Base-by-base conservation (phyloP, 345 rosid species). In the Theobroma cacao region DNA sequence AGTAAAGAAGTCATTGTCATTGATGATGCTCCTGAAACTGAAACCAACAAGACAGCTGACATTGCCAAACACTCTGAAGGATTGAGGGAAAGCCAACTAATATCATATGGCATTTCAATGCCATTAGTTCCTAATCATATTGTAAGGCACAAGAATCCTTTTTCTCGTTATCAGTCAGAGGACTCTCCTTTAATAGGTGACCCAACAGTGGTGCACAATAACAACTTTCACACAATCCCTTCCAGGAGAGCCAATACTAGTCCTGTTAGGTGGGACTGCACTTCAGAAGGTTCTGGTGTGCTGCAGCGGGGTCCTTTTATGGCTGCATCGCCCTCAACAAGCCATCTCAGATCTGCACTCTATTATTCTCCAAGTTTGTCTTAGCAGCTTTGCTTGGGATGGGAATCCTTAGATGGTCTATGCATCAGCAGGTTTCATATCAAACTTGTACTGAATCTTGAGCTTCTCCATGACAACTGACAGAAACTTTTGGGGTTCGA, bases 1-100 rank as follows among this genome's bases (percentile, higher is more conserved):
- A 63, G 14, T 26, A 83, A 80, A 81, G 90, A 89, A 77, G 62
- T 88, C 71, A 84, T 88, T 62, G 74, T 88, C 80, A 87, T 86
- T 24, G 93, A 91, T 53, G 93, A 89, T 84, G 75, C 58, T 75
- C 82, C 85, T 24, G 89, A 86, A 61, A 82, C 73, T 69, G 90
- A 83, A 69, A 75, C 72, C 22, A 60, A 5, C 28, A 28, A 55
- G 72, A 41, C 52, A n/a, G 41, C 53, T 43, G 83, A 79, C 65
- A 74, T 52, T 34, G 78, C 66, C 34, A 79, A 78, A 50, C 80
- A 74, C 34, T 38, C 64, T 0, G 85, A 76, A 74, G 82, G 72
- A 40, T 60, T 60, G 77, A 79, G 85, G 74, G 77, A 56, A 52
- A 78, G 50, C 59, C 81, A 74, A 2, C 28, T 47, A 34, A 59